Evolutionary conservation across 2,329 filamentous ascomycete species (phyloP), one percentile per base, ranked within the genome.

Genomic region (Ceratocystis lukuohia): DNA sequence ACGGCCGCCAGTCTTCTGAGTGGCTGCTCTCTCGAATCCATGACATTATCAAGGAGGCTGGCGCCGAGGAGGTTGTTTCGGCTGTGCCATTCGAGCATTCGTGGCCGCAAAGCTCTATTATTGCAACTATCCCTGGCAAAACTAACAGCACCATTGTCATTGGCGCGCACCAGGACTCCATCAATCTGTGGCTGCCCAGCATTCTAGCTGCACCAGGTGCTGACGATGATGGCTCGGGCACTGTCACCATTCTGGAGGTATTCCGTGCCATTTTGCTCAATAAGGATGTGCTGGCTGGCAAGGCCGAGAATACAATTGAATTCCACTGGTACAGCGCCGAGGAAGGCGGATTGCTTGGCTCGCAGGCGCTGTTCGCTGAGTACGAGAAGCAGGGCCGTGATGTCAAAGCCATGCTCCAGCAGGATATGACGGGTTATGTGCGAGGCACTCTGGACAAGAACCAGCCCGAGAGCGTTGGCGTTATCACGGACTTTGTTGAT

Each of bases 301-400:
- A 89, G 70, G 87, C 86, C 3, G 76, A 84, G 68, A 96, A 96
- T 77, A 96, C 91, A 0, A 80, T 99, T 71, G 93, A 97, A 78
- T 97, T 97, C 76, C 92, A 96, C 77, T 96, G 91, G 91, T 96
- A 96, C 78, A 89, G 87, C 57, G 91, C 90, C 10, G 91, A 96
- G 75, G 91, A 96, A 75, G 91, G 88, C 63, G 91, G 92, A 44
- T 80, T 96, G 59, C 82, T 96, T 2, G 91, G 91, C 68, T 93
- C 88, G 72, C 91, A 96, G 75, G 92, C 89, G 65, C 89, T 97
- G 74, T 97, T 96, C 79, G 81, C 83, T 63, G 78, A 83, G 6
- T 97, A 97, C 73, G 86, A 89, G 76, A 84, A 86, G 74, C 76
- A 83, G 25, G 81, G 82, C 41, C 83, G 87, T 30, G 85, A 93